Percentiles rank a stretch among this genome's conserved stretches.
phyloP scores from a whole-genome alignment of 768 basidiomycete species.

The Clitopilus passeckerianus region DNA sequence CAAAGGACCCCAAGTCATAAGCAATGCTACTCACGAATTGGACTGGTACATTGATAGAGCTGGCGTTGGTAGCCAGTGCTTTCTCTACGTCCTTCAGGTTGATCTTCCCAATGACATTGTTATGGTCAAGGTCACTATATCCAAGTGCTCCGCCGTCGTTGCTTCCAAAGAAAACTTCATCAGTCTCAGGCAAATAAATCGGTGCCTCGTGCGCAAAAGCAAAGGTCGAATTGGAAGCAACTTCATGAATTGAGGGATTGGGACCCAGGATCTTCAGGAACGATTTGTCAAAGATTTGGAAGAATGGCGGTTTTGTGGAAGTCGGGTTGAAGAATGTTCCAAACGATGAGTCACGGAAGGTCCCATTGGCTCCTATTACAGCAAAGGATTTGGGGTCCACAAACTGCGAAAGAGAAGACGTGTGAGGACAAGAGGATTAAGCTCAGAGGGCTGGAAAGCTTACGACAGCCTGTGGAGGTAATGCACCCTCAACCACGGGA shows the following conservation, averaged over 20 bases:
- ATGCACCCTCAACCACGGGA: neutral
- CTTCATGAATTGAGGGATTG: conserved; percentile 49
- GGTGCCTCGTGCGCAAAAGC: conserved; percentile 81
- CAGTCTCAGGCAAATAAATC: conserved; percentile 58
- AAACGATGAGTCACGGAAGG: conserved; percentile 33
- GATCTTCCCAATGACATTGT: conserved; percentile 61
- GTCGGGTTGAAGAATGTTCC: conserved; percentile 55
- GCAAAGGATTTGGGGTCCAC: conserved; percentile 46
- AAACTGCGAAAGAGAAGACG: conserved; percentile 27
- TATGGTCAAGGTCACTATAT: conserved; percentile 57
- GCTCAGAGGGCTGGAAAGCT: conserved; percentile 4
- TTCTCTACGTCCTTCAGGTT: conserved; percentile 49
- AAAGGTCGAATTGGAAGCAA: conserved; percentile 57
- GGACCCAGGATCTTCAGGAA: conserved; percentile 59
- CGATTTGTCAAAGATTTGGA: conserved; percentile 43
- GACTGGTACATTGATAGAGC: conserved; percentile 44
- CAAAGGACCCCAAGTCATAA: neutral
- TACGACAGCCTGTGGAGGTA: conserved; percentile 27
- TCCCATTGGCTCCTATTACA: conserved; percentile 40
- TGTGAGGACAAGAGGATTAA: neutral
- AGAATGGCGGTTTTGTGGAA: conserved; percentile 50
- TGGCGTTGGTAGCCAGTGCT: conserved; percentile 30
- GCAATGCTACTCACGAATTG: neutral
- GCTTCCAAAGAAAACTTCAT: conserved; percentile 70
- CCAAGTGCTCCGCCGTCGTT: conserved; percentile 65